Base-by-base conservation (phyloP, 176 grass and related monocot species). In the Phoenix dactylifera region DNA sequence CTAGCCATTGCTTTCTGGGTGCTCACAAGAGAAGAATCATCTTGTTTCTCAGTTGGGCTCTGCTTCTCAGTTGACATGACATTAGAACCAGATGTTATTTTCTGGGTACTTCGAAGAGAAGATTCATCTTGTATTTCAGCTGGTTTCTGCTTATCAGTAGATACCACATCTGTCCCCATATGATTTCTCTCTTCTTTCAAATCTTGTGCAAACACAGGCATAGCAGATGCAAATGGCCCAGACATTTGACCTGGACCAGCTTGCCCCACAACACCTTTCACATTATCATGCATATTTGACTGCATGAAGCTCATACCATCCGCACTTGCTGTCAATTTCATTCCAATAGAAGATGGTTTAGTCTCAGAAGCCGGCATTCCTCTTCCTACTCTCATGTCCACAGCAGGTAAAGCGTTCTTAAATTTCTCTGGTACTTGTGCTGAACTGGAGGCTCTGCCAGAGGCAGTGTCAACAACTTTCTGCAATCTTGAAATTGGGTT, bases 201-300 rank as follows among this genome's bases (percentile, higher is more conserved):
- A 58, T 60, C 77, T 71, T 80, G 86, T 52, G 83, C 63, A 77
- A 66, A 59, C 51, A 76, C 73, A 77, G 83, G 60, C 44, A 76
- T 63, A 50, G 65, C 18, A 63, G 70, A 64, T 29, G 65, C 64
- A 75, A 67, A 55, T 66, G 69, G 39, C 44, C 56, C 52, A 81
- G 54, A 14, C 24, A 65, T 54, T 14, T 65, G 70, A 23, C 32
- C 78, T 63, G 58, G 64, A 52, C 66, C 66, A 29, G 30, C 70
- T 49, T 76, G 78, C 58, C 70, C 77, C 54, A 62, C 60, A 49
- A 69, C 82, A 78, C 61, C 49, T 53, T 78, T 89, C 59, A 65
- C 72, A 63, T 20, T 58, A 56, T 6, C 50, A 65, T 62, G 48
- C 9, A 62, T 67, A 51, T 84, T 73, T 68, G 86, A 58, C 24